These are phyloP conservation scores for Leccinum fallax DNA, from an alignment of 1,284 basidiomycete genomes.

Conservation along the genomic window DNA sequence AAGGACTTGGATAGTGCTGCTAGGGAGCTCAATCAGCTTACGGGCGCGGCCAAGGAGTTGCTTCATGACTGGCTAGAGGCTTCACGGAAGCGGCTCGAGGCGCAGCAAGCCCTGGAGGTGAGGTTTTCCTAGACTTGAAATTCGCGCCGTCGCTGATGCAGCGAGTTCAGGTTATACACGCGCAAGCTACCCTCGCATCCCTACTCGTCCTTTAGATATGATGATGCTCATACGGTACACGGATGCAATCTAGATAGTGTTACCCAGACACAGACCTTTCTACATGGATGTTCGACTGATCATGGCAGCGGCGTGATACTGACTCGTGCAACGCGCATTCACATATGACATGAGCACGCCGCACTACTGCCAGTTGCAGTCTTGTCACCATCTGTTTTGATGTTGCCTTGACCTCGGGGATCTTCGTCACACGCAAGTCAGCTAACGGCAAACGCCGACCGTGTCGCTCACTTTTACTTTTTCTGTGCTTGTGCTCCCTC, in stretches of 20 bases:
- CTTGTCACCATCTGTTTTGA: no score
- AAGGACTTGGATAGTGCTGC: conserved; percentile 93
- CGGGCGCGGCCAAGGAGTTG: conserved; percentile 82
- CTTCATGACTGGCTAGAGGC: conserved; percentile 92
- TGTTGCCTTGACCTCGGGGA: no score
- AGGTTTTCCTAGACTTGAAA: conserved; percentile 21
- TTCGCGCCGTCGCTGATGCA: not conserved
- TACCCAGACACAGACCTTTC: not conserved
- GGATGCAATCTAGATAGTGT: no score
- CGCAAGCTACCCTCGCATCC: conserved; percentile 77
- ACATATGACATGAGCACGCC: conserved; percentile 81
- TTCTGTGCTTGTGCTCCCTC: no score
- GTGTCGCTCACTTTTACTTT: no score
- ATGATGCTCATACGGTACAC: no score
- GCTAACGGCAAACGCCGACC: no score
- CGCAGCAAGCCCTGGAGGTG: conserved; percentile 91
- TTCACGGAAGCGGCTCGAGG: conserved; percentile 86
- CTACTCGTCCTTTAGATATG: conserved; percentile 51
- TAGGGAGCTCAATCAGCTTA: conserved; percentile 89
- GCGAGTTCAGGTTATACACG: conserved; percentile 68
- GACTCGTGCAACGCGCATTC: conserved; percentile 62
- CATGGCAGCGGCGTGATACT: not conserved
- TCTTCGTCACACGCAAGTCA: no score
- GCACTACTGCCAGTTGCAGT: conserved; percentile 48
- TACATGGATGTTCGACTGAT: not conserved